phyloP scores from a whole-genome alignment of 805 yeast species.

The Saturnispora besseyi region DNA sequence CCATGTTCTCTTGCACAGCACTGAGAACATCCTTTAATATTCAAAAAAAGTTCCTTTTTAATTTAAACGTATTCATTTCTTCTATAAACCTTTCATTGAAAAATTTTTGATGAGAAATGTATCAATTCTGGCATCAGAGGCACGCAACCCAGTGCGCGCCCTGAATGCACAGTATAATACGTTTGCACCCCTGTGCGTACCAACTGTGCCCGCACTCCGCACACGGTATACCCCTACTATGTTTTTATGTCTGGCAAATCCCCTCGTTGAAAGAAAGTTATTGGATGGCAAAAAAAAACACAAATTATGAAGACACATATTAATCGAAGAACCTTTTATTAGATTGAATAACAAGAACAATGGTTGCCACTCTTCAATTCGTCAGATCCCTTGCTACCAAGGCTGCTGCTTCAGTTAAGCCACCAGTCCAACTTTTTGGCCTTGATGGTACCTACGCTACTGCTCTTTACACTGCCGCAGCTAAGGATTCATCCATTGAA shows the following conservation, averaged over 20 bases:
- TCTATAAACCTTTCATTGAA: no score
- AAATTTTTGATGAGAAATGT: no score
- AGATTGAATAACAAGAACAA: conserved; percentile 14
- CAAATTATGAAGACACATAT: not conserved
- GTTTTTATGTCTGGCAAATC: conserved; percentile 3
- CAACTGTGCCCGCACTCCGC: not conserved
- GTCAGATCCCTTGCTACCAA: conserved; percentile 69
- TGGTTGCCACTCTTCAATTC: conserved; percentile 54
- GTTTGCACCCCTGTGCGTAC: no score
- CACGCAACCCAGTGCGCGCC: no score
- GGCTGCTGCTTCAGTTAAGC: conserved; percentile 39
- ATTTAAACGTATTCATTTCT: no score
- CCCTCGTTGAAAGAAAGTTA: not conserved
- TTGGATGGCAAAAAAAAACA: not conserved
- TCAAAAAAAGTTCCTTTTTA: not conserved
- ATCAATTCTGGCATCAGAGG: no score
- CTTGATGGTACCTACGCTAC: conserved; percentile 95
- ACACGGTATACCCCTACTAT: no score
- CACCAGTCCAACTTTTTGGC: conserved; percentile 92
- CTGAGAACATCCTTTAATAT: not conserved
- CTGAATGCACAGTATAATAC: no score
- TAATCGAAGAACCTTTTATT: not conserved
- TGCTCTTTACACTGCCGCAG: conserved; percentile 88
- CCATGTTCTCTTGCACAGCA: conserved; percentile 2
- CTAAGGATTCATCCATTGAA: conserved; percentile 68